Conservation (phyloP, 2,329 filamentous ascomycete genomes). For the Aspergillus tamarii region DNA sequence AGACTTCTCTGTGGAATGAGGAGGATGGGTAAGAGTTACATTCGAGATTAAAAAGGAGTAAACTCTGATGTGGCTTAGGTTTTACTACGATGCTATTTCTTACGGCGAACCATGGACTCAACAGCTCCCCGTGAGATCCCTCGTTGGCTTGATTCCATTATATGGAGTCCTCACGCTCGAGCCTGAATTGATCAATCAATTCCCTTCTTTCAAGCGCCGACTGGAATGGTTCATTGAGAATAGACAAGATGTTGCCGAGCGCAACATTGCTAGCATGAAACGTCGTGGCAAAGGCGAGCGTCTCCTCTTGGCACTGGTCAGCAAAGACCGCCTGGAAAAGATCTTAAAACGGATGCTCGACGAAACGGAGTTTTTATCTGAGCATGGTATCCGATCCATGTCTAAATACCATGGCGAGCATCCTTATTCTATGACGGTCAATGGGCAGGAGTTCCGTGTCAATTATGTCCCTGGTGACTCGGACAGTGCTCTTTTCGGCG, state of each 20-base stretch:
- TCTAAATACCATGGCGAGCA: slow-evolving; percentile 90
- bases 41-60: neutral
- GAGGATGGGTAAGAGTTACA: slow-evolving; percentile 65
- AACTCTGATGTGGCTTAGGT: slow-evolving; percentile 51
- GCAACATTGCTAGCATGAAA: slow-evolving; percentile 92
- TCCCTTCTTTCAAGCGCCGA: slow-evolving; percentile 90
- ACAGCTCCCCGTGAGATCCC: slow-evolving; percentile 86
- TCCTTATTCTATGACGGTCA: slow-evolving; percentile 93
- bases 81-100: slow-evolving; percentile 98
- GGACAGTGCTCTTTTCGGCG: slow-evolving; percentile 90
- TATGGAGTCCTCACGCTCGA: slow-evolving; percentile 92
- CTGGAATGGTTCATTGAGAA: slow-evolving; percentile 94
- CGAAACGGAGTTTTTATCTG: slow-evolving; percentile 88
- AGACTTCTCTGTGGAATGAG: slow-evolving; percentile 93
- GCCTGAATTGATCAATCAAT: slow-evolving; percentile 87
- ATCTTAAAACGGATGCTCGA: slow-evolving; percentile 92
- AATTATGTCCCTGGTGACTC: slow-evolving; percentile 94
- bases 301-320: slow-evolving; percentile 85
- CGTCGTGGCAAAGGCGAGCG: slow-evolving; percentile 89
- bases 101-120: slow-evolving; percentile 94
- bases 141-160: slow-evolving; percentile 90
- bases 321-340: slow-evolving; percentile 85
- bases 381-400: slow-evolving; percentile 87
- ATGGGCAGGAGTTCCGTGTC: slow-evolving; percentile 85
- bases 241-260: slow-evolving; percentile 80